Conservation (phyloP, 2,329 filamentous ascomycete genomes). For the Simplicillium sp. region DNA sequence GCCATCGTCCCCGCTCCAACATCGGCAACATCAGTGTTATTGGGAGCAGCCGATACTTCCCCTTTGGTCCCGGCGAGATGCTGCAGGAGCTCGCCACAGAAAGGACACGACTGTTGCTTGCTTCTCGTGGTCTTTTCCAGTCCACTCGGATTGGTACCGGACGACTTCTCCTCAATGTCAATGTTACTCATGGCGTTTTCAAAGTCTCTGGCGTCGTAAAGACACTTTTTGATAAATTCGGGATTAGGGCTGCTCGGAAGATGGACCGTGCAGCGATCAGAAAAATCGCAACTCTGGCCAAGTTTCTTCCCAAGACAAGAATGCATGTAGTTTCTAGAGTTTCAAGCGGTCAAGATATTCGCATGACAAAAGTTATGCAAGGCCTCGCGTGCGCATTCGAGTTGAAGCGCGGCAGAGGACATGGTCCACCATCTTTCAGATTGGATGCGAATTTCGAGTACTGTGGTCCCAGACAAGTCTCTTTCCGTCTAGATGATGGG, state of each 20-base stretch:
- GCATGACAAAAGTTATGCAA: slow-evolving; percentile 18
- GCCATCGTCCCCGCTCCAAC: slow-evolving; percentile 29
- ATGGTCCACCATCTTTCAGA: slow-evolving; percentile 11
- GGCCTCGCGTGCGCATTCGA: slow-evolving; percentile 17
- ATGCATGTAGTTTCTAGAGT: slow-evolving; percentile 21
- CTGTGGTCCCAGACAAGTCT: slow-evolving; percentile 21
- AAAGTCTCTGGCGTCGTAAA: slow-evolving; percentile 25
- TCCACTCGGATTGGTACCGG: slow-evolving; percentile 44
- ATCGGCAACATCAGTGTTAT: slow-evolving; percentile 25
- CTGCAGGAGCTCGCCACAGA: too few relatives aligned
- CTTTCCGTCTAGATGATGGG: slow-evolving; percentile 19
- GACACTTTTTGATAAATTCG: slow-evolving; percentile 20
- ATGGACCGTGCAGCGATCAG: slow-evolving; percentile 5
- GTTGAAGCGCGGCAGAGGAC: slow-evolving; percentile 7
- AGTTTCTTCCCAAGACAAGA: slow-evolving; percentile 27
- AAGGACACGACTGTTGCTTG: slow-evolving; percentile 19
- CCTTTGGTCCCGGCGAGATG: slow-evolving; percentile 20
- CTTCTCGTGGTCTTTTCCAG: slow-evolving; percentile 46
- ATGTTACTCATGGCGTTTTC: slow-evolving; percentile 46
- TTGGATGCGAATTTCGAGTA: slow-evolving; percentile 16
- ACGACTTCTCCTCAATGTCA: slow-evolving; percentile 43
- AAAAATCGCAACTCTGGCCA: slow-evolving; percentile 20
- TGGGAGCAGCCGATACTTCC: slow-evolving; percentile 40
- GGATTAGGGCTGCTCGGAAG: slow-evolving; percentile 7
- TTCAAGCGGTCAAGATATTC: slow-evolving; percentile 19